Evolutionary conservation across 257 asterid species (phyloP).

Genomic region (Osmanthus fragrans): DNA sequence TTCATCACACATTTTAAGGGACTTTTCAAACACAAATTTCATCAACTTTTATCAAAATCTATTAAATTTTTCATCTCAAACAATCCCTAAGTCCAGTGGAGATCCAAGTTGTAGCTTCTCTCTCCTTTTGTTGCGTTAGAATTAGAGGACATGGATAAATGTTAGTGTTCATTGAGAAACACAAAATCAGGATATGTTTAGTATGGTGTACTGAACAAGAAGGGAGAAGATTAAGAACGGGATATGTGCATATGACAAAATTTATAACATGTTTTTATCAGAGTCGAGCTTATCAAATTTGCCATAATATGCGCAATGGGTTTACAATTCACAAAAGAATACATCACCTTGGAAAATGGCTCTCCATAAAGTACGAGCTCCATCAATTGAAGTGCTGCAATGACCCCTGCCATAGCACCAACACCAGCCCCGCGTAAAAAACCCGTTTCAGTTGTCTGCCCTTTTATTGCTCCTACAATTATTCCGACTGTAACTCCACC

Average conservation of each 20-base stretch:
- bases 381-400: constrained; percentile 78
- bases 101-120: background rate
- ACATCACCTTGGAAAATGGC: constrained; percentile 76
- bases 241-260: background rate
- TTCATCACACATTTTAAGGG: no score
- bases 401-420: constrained; percentile 83
- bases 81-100: background rate
- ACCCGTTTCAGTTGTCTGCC: constrained; percentile 93
- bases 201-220: background rate
- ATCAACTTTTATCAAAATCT: no score
- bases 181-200: background rate
- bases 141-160: background rate
- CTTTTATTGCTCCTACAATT: constrained; percentile 80
- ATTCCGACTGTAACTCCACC: constrained; percentile 77
- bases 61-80: no score
- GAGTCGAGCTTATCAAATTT: background rate
- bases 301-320: background rate
- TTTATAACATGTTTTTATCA: background rate
- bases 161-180: no score
- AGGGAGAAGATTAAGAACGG: background rate
- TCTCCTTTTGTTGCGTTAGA: background rate
- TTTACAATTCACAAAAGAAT: background rate
- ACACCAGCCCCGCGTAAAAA: constrained; percentile 82
- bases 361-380: constrained; percentile 74
- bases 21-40: no score